phyloP scores from a whole-genome alignment of 768 basidiomycete species.

The Leccinum ochraceum region DNA sequence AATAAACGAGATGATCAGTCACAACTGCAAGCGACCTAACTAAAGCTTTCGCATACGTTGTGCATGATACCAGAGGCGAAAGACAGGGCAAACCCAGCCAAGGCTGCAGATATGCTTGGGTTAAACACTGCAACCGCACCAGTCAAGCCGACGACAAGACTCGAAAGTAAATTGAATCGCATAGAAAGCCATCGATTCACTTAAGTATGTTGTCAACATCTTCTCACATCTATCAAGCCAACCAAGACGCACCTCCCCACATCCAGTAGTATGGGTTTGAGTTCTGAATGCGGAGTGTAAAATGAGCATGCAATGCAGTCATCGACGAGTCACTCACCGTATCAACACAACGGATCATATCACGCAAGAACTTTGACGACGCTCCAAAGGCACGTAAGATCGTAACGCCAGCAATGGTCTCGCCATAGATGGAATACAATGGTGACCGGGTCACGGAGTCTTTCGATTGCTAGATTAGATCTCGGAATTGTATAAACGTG shows the following conservation, averaged over 20 bases:
- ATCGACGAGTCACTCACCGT: constrained; percentile 49
- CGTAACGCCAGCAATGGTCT: constrained; percentile 52
- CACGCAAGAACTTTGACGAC: constrained; percentile 80
- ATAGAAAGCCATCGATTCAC: constrained; percentile 75
- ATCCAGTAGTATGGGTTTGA: constrained; percentile 86
- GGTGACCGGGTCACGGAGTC: constrained; percentile 52
- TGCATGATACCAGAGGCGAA: constrained; percentile 77
- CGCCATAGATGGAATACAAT: constrained; percentile 47
- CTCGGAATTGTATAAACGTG: background rate
- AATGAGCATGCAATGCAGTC: background rate
- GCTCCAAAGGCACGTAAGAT: constrained; percentile 85
- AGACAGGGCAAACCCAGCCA: constrained; percentile 84
- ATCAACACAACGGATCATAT: constrained; percentile 82
- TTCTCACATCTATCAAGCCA: background rate
- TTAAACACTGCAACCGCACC: constrained; percentile 66
- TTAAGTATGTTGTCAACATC: constrained; percentile 29
- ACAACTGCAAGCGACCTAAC: background rate
- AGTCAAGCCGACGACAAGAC: constrained; percentile 70
- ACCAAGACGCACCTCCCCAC: constrained; percentile 65
- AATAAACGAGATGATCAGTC: constrained; percentile 20
- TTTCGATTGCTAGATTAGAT: constrained; percentile 15
- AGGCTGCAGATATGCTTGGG: constrained; percentile 72
- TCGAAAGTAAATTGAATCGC: constrained; percentile 82
- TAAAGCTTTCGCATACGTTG: constrained; percentile 45
- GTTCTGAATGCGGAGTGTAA: constrained; percentile 38